These are phyloP conservation scores for Aaosphaeria arxii DNA, from an alignment of 2,329 filamentous ascomycete genomes.

Conservation along the genomic window DNA sequence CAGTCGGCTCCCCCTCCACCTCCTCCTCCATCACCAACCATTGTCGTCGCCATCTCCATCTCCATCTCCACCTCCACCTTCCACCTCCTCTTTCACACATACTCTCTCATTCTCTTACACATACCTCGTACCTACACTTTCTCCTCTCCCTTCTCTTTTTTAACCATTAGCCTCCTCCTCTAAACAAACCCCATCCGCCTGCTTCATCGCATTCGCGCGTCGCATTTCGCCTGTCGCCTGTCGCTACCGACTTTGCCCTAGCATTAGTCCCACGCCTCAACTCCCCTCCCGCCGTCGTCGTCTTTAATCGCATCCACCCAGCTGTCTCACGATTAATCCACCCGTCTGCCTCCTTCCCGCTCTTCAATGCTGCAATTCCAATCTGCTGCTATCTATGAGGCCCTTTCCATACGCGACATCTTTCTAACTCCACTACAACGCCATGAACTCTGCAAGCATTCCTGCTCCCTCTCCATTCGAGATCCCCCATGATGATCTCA, in stretches of 20 bases:
- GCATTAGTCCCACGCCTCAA: too few species aligned
- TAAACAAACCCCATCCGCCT: neutral
- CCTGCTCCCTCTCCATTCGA: slow-evolving; percentile 37
- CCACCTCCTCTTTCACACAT: neutral
- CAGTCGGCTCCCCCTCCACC: too few species aligned
- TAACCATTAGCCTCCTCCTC: neutral
- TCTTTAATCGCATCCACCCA: too few species aligned
- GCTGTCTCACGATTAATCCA: too few species aligned
- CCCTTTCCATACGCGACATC: neutral
- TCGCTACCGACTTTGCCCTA: too few species aligned
- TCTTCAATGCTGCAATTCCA: neutral
- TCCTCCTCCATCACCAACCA: too few species aligned
- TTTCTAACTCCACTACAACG: neutral
- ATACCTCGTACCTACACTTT: neutral
- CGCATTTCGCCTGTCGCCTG: too few species aligned
- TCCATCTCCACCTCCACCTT: neutral
- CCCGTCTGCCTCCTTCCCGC: neutral
- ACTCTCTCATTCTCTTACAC: neutral
- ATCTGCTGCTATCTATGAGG: neutral
- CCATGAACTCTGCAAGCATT: slow-evolving; percentile 1
- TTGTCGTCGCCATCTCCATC: neutral
- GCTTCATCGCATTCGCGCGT: too few species aligned
- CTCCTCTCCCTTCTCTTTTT: neutral
- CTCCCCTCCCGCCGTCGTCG: too few species aligned
- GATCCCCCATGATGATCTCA: slow-evolving; percentile 41